Evolutionary conservation across 2,329 filamentous ascomycete species (phyloP), one percentile per base, ranked within the genome.

Genomic region (Colletotrichum euphorbiae): DNA sequence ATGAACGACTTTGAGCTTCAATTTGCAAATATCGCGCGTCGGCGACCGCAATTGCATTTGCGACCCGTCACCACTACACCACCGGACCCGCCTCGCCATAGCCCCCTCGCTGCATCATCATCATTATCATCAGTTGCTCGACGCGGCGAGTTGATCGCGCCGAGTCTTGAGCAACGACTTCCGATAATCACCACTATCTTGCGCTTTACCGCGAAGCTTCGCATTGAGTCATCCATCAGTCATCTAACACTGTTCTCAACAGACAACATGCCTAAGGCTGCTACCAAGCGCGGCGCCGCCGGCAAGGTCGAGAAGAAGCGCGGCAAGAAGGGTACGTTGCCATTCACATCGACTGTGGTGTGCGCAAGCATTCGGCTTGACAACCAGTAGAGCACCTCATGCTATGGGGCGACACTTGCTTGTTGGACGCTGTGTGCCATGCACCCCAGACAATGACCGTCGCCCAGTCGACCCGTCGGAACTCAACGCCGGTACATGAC

Each of bases 231-330:
- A 12, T 38, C 43, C 28, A 50, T 50, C 40, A 50, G 36, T 6
- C 17, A 57, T 74, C 78, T 79, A 73, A 77, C 71, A 70, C 24
- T 4, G 13, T 28, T 42, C 69, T 58, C 33, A 52, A 58, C 72
- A 71, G 80, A 76, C 74, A 87, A 75, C 71, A 89, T 89, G 87
- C 85, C 87, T 75, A 89, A 89, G 82, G 86, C 84, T 74, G 79
- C 84, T 57, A 78, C 82, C 71, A 89, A 87, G 82, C 83, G 83
- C 72, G 84, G 82, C 73, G 78, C 77, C 74, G 71, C 77, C 74
- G 80, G 78, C 69, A 87, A 87, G 84, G 82, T 81, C 67, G 82
- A 83, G 78, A 87, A 86, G 84, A 82, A 82, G 77, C 83, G 85
- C 70, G 75, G 73, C 77, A 89, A 89, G 86, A 89, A 89, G 85